A percentile compares a stretch with the other conserved stretches of the same genome.
Conservation (phyloP, 805 yeast species). For the Cyberlindnera sargentensis region DNA sequence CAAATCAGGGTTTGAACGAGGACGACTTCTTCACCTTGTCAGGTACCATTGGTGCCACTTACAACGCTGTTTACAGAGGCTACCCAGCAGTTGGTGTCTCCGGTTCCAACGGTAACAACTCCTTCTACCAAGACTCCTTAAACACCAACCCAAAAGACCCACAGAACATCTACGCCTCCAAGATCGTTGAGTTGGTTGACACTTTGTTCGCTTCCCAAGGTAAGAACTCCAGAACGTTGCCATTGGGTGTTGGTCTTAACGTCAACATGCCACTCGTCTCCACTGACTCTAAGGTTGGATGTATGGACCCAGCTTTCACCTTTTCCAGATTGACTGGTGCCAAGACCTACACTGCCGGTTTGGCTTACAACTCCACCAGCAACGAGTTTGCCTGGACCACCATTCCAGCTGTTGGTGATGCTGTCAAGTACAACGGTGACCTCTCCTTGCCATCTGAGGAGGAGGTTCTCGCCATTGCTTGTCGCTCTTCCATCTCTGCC, state of each 20-base stretch:
- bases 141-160: conserved; percentile 34
- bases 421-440: conserved; percentile 35
- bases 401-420: conserved; percentile 20
- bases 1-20: conserved; percentile 45
- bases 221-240: conserved; percentile 31
- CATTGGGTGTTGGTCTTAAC: conserved; percentile 38
- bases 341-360: conserved; percentile 6
- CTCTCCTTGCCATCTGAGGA: conserved; percentile 38
- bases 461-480: conserved; percentile 24
- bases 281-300: conserved; percentile 28
- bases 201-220: conserved; percentile 33
- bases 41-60: conserved; percentile 48
- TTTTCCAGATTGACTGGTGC: conserved; percentile 41
- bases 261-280: conserved; percentile 44
- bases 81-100: conserved; percentile 44
- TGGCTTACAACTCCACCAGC: conserved; percentile 32
- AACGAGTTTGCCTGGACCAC: conserved; percentile 21
- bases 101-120: conserved; percentile 43
- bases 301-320: conserved; percentile 36
- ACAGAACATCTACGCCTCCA: conserved; percentile 38
- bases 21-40: conserved; percentile 37
- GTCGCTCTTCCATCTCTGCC: conserved; percentile 39
- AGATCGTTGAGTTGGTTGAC: conserved; percentile 33
- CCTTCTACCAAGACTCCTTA: conserved; percentile 34
- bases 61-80: conserved; percentile 41